Conservation (phyloP, 306 rosid genomes). For the Trichosanthes truncata region DNA sequence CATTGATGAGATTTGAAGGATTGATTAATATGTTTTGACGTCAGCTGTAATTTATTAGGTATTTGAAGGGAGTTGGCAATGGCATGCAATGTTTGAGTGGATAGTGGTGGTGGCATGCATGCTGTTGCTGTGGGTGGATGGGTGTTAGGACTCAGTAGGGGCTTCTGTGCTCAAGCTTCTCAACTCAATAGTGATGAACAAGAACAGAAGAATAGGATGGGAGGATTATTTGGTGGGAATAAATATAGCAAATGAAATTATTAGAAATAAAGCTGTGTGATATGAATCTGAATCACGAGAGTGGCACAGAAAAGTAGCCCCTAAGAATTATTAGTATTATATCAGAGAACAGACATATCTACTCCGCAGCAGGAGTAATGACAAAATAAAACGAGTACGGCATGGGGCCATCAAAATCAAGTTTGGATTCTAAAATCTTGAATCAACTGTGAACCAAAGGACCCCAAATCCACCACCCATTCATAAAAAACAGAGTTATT, state of each 20-base stretch:
- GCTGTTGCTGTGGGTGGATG: neutral
- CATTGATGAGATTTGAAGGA: neutral
- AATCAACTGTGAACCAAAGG: neutral
- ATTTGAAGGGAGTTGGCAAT: neutral
- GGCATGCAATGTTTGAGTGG: neutral
- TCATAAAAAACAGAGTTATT: slow-evolving; percentile 11
- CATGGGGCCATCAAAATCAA: slow-evolving; percentile 11
- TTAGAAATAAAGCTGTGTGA: neutral
- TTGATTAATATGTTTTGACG: neutral
- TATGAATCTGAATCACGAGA: slow-evolving; percentile 1
- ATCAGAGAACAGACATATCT: slow-evolving; percentile 1
- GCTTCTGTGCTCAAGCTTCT: neutral
- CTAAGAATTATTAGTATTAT: neutral
- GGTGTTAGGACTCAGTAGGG: neutral
- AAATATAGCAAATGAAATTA: neutral
- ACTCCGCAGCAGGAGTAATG: neutral
- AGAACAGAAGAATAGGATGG: neutral
- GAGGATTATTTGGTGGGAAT: neutral
- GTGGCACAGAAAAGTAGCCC: slow-evolving; percentile 4
- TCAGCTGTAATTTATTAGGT: neutral
- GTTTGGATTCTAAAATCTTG: slow-evolving; percentile 10
- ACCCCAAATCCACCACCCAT: neutral
- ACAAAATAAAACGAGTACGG: slow-evolving; percentile 13
- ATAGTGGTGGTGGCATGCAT: neutral
- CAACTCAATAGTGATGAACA: neutral